Base-by-base conservation (phyloP, 768 basidiomycete species). In the Boletus reticuloceps region DNA sequence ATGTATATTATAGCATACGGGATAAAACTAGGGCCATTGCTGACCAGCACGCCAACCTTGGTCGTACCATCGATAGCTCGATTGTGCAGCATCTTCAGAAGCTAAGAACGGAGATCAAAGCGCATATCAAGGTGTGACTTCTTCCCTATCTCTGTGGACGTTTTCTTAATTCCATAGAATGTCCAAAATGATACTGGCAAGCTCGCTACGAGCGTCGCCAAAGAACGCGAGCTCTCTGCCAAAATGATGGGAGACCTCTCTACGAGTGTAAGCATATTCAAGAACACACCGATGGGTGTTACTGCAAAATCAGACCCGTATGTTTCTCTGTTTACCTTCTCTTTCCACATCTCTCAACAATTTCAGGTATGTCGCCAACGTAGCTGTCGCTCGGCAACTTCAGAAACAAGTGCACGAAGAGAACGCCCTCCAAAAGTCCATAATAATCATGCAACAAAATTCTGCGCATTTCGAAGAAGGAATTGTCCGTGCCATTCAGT, bases 71-170 rank as follows among this genome's bases (percentile, higher is more conserved):
- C 66, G 95, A 99, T 62, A 89, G 88, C 32, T 96, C 94, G 6
- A 98, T 98, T 66, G 96, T 99, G 2, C 94, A 98, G 70, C 97
- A 98, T 69, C 81, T 99, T 10, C 89, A 97, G 73, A 98, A 98
- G 72, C 81, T 98, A n/a, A 77, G 88, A 31, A 77, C 84, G 2
- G 97, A 99, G 72, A 94, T 99, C 71, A 98, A 98, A 74, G 96
- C 95, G 3, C 97, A 99, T 72, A 89, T 99, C 70, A 94, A 91
- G 83, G 92, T 90, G 41, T 20, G 64, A 19, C 34, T 2, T 13
- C 19, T 25, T 12, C 13, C 20, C 13, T 32, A 13, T 31, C 31
- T 9, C 11, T 5, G 20, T 43, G 19, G 11, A 29, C 38, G 14
- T 20, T 27, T 40, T 45, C 47, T 16, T 53, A n/a, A 13, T 20